A percentile compares a stretch with the other conserved stretches of the same genome.
phyloP scores from a whole-genome alignment of 768 basidiomycete species.

The Hemileccinum rubropunctum region DNA sequence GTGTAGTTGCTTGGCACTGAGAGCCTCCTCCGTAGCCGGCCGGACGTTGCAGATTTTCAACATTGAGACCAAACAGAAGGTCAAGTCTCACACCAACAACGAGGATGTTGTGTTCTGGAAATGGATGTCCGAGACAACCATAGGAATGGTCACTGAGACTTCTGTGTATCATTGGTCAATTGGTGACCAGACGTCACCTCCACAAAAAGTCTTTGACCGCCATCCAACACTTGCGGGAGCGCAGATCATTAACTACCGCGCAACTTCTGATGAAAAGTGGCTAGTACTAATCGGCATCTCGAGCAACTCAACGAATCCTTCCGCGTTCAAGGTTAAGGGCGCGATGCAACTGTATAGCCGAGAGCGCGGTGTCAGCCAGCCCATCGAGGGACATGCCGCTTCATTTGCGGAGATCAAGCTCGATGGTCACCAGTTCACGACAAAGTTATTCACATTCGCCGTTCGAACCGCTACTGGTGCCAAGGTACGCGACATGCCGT shows the following conservation, averaged over 20 bases:
- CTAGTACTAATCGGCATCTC: constrained; percentile 94
- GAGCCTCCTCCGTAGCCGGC: constrained; percentile 52
- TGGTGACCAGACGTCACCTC: constrained; percentile 67
- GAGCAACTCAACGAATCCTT: constrained; percentile 87
- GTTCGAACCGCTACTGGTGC: constrained; percentile 96
- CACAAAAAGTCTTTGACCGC: constrained; percentile 94
- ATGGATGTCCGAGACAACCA: constrained; percentile 88
- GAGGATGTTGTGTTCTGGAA: constrained; percentile 99
- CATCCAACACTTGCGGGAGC: constrained; percentile 91
- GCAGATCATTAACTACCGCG: constrained; percentile 98
- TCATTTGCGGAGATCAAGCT: constrained; percentile 90
- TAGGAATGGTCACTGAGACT: constrained; percentile 94
- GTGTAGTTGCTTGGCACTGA: constrained; percentile 2
- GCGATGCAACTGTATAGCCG: constrained; percentile 95
- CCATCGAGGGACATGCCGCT: constrained; percentile 98
- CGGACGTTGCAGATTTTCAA: constrained; percentile 98
- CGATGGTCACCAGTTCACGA: constrained; percentile 81
- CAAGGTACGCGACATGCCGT: constrained; percentile 59
- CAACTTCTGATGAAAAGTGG: constrained; percentile 94
- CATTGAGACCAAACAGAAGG: constrained; percentile 95
- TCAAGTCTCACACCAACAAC: constrained; percentile 90
- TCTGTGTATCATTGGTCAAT: constrained; percentile 93
- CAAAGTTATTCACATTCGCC: constrained; percentile 93
- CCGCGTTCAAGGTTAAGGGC: constrained; percentile 98
- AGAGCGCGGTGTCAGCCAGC: constrained; percentile 91